phyloP scores from a whole-genome alignment of 2,329 filamentous ascomycete genomes.

The Elsinoe arachidis region DNA sequence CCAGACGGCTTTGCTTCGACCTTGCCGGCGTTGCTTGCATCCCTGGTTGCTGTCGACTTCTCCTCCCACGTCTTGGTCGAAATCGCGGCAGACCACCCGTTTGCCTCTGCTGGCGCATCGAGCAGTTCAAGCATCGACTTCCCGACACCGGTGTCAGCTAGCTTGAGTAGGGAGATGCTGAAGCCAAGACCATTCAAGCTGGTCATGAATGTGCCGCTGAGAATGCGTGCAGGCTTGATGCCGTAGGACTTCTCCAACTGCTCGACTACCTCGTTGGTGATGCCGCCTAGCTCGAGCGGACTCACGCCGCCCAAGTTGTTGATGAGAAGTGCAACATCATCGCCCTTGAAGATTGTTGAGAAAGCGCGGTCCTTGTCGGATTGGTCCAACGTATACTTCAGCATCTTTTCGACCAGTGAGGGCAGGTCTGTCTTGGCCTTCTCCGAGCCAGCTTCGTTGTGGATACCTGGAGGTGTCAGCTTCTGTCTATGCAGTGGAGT shows the following conservation, averaged over 20 bases:
- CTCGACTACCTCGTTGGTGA: constrained; percentile 57
- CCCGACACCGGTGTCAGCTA: constrained; percentile 51
- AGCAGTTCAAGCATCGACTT: constrained; percentile 59
- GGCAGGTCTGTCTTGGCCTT: constrained; percentile 35
- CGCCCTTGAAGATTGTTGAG: constrained; percentile 50
- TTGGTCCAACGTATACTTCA: constrained; percentile 54
- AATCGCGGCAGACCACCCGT: constrained; percentile 58
- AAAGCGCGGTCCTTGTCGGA: constrained; percentile 63
- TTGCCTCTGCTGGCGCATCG: constrained; percentile 58
- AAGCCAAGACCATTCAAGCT: constrained; percentile 65
- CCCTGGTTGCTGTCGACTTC: constrained; percentile 33
- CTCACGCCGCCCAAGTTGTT: constrained; percentile 72
- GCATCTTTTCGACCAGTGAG: constrained; percentile 48
- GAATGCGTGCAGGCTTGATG: constrained; percentile 53
- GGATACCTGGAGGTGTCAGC: constrained; percentile 37
- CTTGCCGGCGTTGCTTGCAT: constrained; percentile 29
- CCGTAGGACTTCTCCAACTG: constrained; percentile 51
- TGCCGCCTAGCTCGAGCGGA: constrained; percentile 61
- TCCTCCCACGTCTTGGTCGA: constrained; percentile 51
- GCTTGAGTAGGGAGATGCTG: constrained; percentile 57
- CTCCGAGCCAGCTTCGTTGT: constrained; percentile 47
- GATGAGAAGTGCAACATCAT: constrained; percentile 58
- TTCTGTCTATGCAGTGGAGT: background rate
- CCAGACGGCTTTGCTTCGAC: constrained; percentile 42
- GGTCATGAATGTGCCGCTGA: constrained; percentile 63